Evolutionary conservation across 129 eudicot genomes (phyloP), one percentile per base, ranked within the genome.

Genomic region (Tagetes patula): DNA sequence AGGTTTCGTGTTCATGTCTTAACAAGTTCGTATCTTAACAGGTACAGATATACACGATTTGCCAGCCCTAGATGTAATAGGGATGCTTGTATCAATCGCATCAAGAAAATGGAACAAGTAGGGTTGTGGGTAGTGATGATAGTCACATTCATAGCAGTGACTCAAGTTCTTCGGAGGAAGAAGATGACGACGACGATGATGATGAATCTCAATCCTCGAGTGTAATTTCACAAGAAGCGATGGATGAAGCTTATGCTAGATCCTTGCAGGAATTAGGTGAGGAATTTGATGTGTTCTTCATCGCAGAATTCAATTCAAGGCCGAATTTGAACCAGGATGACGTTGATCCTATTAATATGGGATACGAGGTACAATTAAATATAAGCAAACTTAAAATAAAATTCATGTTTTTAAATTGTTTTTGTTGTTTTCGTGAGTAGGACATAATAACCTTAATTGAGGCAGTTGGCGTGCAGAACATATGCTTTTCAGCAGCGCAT

Each of bases 191-290:
- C n/a, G n/a, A n/a, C n/a, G n/a, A n/a, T n/a, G n/a, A n/a, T n/a
- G n/a, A n/a, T n/a, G n/a, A n/a, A n/a, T n/a, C n/a, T n/a, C n/a
- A n/a, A 74, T 47, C 87, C 38, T 78, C 79, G 8, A 49, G 83
- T 77, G 68, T 55, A 30, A 56, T 55, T 36, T 80, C 87, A 32
- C 94, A 87, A 65, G 79, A 77, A 78, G 98, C 82, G 32, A 47
- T 82, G 20, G 98, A 92, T 80, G 96, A 87, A 85, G 98, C 88
- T 73, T 66, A 79, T 55, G 98, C 98, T 53, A 82, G 91, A 81
- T 84, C 95, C 56, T 81, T 92, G 78, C 89, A 83, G 84, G 97
- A 88, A 47, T 68, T 85, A 43, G 96, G 77, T 70, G 91, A 87
- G 60, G 91, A 85, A 69, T 87, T 77, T 55, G 87, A 80, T 32